These are phyloP conservation scores for Cyberlindnera subsufficiens DNA, from an alignment of 805 yeast genomes.

Conservation along the genomic window DNA sequence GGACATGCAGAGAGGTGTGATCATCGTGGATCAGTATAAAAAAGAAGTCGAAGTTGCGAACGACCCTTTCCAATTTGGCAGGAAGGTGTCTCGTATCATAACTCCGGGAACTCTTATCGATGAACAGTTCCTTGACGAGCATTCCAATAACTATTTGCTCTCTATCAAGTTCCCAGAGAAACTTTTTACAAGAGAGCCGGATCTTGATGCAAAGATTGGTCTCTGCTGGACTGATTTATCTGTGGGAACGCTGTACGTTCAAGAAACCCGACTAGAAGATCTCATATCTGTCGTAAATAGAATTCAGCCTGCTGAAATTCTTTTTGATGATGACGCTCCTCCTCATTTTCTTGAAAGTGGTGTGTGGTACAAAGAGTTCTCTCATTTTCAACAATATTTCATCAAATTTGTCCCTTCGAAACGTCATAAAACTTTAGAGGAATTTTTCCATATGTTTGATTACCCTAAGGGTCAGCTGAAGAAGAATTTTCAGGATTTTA, in stretches of 20 bases:
- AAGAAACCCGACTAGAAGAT: constrained; percentile 53
- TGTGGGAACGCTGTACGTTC: constrained; percentile 71
- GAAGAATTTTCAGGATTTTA: constrained; percentile 27
- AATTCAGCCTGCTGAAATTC: constrained; percentile 74
- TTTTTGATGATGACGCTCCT: constrained; percentile 46
- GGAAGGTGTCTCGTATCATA: constrained; percentile 74
- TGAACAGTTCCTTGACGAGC: constrained; percentile 73
- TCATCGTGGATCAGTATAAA: constrained; percentile 66
- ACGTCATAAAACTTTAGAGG: constrained; percentile 30
- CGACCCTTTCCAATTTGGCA: constrained; percentile 37
- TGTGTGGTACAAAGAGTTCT: constrained; percentile 49
- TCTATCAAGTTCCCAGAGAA: constrained; percentile 57
- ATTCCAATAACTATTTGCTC: constrained; percentile 63
- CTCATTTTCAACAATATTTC: constrained; percentile 55
- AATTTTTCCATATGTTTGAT: constrained; percentile 36
- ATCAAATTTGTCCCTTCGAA: constrained; percentile 44
- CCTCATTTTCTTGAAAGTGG: constrained; percentile 36
- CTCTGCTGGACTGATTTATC: constrained; percentile 87
- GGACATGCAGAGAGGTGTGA: constrained; percentile 66
- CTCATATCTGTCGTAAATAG: constrained; percentile 69
- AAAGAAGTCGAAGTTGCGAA: constrained; percentile 22
- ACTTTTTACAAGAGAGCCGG: constrained; percentile 32
- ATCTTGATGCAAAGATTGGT: constrained; percentile 48
- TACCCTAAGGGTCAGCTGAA: constrained; percentile 22
- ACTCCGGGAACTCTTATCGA: constrained; percentile 93